Percentiles rank a stretch among this genome's conserved stretches.
These are phyloP conservation scores for Malus orientalis DNA, from an alignment of 306 rosid genomes.

Conservation along the genomic window DNA sequence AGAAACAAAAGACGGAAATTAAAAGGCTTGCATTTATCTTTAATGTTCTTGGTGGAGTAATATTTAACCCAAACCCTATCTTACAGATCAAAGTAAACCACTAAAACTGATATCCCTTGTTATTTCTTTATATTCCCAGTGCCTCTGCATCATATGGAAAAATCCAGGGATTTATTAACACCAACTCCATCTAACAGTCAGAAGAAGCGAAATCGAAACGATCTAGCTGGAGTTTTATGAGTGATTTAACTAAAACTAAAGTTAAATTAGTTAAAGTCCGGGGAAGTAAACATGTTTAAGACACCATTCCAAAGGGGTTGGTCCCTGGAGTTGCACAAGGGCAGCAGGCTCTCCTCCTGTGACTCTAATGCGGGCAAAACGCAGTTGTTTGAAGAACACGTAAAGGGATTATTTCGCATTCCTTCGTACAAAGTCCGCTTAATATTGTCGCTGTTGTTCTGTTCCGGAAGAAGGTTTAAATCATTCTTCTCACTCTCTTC, in stretches of 20 bases:
- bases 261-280: constrained; percentile 14
- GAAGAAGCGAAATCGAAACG: neutral
- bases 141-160: neutral
- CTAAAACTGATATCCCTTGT: neutral
- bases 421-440: constrained; percentile 24
- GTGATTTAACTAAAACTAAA: neutral
- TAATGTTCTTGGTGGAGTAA: neutral
- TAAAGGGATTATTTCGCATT: constrained; percentile 8
- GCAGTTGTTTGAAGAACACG: constrained; percentile 16
- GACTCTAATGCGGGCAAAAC: constrained; percentile 35
- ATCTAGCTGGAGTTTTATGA: neutral
- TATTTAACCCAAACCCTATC: neutral
- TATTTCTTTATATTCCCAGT: neutral
- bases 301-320: constrained; percentile 35
- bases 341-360: constrained; percentile 29
- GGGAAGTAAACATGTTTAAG: constrained; percentile 18
- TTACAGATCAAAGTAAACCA: neutral
- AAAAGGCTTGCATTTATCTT: neutral
- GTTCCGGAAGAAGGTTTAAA: constrained; percentile 11
- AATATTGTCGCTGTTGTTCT: constrained; percentile 12
- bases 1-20: neutral
- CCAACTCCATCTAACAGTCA: neutral
- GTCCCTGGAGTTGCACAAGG: constrained; percentile 23
- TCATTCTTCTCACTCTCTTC: constrained; percentile 33
- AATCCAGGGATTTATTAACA: neutral